Conservation (phyloP, 1,284 basidiomycete species). For the Thecaphora thlaspeos region DNA sequence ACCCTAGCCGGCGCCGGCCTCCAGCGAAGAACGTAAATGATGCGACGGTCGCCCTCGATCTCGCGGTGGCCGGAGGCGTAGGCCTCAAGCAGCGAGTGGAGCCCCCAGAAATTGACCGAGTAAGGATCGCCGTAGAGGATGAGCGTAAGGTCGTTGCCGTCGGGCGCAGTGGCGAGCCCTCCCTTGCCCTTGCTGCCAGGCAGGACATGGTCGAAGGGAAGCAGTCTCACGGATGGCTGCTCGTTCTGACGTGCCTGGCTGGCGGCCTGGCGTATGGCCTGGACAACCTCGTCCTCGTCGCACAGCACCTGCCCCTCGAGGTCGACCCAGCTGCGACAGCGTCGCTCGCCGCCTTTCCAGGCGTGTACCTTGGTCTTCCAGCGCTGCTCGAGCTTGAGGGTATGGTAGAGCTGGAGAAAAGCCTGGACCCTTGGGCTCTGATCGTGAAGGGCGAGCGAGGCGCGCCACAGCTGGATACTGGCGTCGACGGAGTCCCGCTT, state of each 20-base stretch:
- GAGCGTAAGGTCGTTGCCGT: background rate
- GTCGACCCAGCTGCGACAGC: conserved; percentile 45
- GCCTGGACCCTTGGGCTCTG: conserved; percentile 44
- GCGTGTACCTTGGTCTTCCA: conserved; percentile 62
- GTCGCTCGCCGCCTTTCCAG: conserved; percentile 3
- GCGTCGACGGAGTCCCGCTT: background rate
- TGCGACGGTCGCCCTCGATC: background rate
- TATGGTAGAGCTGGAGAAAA: conserved; percentile 43
- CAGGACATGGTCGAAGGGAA: conserved; percentile 35
- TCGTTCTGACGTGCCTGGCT: background rate
- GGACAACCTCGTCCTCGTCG: conserved; percentile 20
- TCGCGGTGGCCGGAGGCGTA: conserved; percentile 5
- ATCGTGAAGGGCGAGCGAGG: conserved; percentile 40
- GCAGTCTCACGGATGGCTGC: conserved; percentile 62
- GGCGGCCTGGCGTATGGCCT: conserved; percentile 4
- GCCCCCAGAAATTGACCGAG: conserved; percentile 36
- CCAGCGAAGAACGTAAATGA: conserved; percentile 56
- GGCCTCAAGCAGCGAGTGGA: conserved; percentile 34
- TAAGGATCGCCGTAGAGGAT: conserved; percentile 50
- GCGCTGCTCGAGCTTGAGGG: conserved; percentile 11
- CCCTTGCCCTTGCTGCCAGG: background rate
- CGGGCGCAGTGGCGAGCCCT: too few relatives aligned
- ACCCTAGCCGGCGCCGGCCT: conserved; percentile 28
- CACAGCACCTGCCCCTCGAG: conserved; percentile 33
- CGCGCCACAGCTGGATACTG: conserved; percentile 34